Evolutionary conservation across 306 rosid genomes (phyloP), one percentile per base, ranked within the genome.

Genomic region (Rubus idaeus): DNA sequence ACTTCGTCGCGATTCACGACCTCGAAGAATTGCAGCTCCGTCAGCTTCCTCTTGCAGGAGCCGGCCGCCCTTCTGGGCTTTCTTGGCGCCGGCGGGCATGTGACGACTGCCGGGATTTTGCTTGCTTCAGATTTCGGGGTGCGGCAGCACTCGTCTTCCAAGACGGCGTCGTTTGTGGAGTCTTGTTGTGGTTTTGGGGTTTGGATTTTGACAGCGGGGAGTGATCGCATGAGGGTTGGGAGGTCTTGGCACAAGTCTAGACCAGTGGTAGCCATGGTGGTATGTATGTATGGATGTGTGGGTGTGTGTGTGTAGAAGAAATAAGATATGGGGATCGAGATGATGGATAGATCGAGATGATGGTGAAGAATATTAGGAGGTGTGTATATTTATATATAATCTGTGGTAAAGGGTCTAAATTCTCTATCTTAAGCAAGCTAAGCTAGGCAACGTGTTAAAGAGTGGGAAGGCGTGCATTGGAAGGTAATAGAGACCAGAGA

Each of bases 31-130:
- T 88, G 76, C 6, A 83, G 78, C 81, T 82, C 88, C 35, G 83
- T 55, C 45, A 87, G 66, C 46, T 84, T 86, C 50, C 91, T 71
- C 77, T 86, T 86, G 80, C 89, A 86, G 8, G 83, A 50, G 4
- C 81, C 63, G 4, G 39, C 82, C 5, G 78, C 75, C 44, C 80
- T 70, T 51, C 69, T 79, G 9, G 86, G 84, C 78, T 88, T 88
- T 56, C 85, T 68, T 3, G 91, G 91, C 8, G 91, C 89, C 6
- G 89, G 88, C 21, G 91, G 91, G 35, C 91, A 88, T 61, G 74
- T 67, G 16, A 83, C 18, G 55, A 84, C 50, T 40, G 55, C 57
- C 17, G 91, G 89, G 70, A 88, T 85, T 63, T 72, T 81, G 73
- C 82, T 58, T 16, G 82, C 82, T 39, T 72, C 78, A 5, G 89